Base-by-base conservation (phyloP, 495 filamentous ascomycete genomes). In the Annulohypoxylon nitens region DNA sequence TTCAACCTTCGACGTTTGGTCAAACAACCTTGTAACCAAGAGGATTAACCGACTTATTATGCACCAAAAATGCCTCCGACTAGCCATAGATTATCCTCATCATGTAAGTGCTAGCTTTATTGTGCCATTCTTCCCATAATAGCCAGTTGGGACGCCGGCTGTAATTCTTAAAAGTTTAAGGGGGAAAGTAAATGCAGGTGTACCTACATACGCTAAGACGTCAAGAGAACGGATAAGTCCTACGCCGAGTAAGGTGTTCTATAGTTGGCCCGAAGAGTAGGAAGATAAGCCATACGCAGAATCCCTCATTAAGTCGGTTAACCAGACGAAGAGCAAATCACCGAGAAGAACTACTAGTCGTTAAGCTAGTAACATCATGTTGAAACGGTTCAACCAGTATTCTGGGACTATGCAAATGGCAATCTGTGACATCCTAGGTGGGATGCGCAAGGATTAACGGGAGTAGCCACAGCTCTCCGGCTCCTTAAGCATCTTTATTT, bases 1-100 rank as follows among this genome's bases (percentile, higher is more conserved):
- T 48, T 43, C 47, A 51, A 39, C 54, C 37, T 65, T 64, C 65
- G 33, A 39, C 51, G 59, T 43, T 59, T 57, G 41, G 53, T 74
- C 51, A 34, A 61, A 36, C 48, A 75, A 63, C 65, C 63, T 18
- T 67, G 58, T 58, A 66, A 39, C 43, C 20, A 64, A 37, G 61
- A 72, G 67, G 75, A 80, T 81, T 79, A 81, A 80, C 80, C 79
- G 79, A 81, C 76, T 74, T 74, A 69, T 70, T 72, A 76, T 78
- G 74, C 74, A 74, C 57, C 68, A 73, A 20, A 70, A 67, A 48
- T 69, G 50, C 50, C 69, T 67, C 67, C 73, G 69, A 57, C 25
- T 59, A 67, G 62, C 63, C 72, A 71, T 64, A 69, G 7, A 63
- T 67, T 71, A 43, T 60, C 55, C 71, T 61, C 65, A 39, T 61